A percentile compares a stretch with the other conserved stretches of the same genome.
Conservation (phyloP, 108 stramenopile species). For the Conticribra weissflogii region DNA sequence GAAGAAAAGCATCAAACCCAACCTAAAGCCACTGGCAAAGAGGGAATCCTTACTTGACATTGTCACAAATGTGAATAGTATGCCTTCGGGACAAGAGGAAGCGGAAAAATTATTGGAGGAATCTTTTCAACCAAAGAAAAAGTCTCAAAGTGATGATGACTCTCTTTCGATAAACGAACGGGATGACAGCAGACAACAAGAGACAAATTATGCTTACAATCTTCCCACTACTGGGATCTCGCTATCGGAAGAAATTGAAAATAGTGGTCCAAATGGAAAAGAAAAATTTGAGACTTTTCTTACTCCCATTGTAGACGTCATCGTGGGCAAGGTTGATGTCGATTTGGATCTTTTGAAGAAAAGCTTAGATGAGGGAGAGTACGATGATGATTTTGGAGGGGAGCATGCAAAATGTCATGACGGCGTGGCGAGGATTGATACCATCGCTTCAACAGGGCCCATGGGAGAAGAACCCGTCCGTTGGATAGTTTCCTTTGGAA, state of each 20-base stretch:
- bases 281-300: constrained; percentile 39
- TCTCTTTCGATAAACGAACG: too few relatives aligned
- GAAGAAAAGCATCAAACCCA: too few relatives aligned
- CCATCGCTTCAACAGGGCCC: constrained; percentile 35
- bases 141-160: too few relatives aligned
- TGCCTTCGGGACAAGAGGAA: too few relatives aligned
- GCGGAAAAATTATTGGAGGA: too few relatives aligned
- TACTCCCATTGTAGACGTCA: constrained; percentile 31
- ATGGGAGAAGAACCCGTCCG: constrained; percentile 43
- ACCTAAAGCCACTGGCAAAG: too few relatives aligned
- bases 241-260: constrained; percentile 35
- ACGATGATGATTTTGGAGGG: background rate
- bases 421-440: constrained; percentile 55
- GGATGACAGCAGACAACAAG: background rate
- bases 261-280: constrained; percentile 10
- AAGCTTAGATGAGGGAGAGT: constrained; percentile 1
- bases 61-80: too few relatives aligned
- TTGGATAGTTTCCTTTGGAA: constrained; percentile 42
- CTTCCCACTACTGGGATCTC: constrained; percentile 40
- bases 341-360: constrained; percentile 32
- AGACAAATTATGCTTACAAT: constrained; percentile 9
- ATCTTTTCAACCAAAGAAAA: too few relatives aligned
- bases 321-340: background rate
- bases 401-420: constrained; percentile 12
- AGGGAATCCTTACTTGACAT: too few relatives aligned